These are phyloP conservation scores for Thalia dealbata DNA, from an alignment of 176 grass and related monocot genomes.

Conservation along the genomic window DNA sequence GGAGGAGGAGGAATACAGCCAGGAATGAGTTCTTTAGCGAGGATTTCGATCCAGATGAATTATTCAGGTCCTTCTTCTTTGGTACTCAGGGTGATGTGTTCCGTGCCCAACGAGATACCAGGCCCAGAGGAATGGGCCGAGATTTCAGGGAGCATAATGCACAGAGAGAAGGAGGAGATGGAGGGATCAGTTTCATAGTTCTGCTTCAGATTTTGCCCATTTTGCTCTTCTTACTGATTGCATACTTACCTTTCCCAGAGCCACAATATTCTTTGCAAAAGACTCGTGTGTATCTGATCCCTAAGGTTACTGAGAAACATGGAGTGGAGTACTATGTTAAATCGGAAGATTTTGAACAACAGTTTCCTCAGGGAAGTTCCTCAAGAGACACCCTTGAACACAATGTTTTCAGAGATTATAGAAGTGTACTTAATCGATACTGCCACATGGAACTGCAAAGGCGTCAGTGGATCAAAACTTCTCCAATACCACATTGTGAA, in stretches of 20 bases:
- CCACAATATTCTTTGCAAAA: slow-evolving; percentile 66
- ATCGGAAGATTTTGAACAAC: slow-evolving; percentile 67
- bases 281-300: slow-evolving; percentile 43
- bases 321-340: slow-evolving; percentile 74
- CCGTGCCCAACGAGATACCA: slow-evolving; percentile 25
- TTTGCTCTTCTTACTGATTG: slow-evolving; percentile 44
- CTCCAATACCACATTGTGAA: slow-evolving; percentile 74
- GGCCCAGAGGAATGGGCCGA: slow-evolving; percentile 34
- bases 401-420: slow-evolving; percentile 65
- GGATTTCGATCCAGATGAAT: slow-evolving; percentile 68
- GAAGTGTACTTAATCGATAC: slow-evolving; percentile 36
- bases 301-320: slow-evolving; percentile 49
- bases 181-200: slow-evolving; percentile 25
- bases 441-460: slow-evolving; percentile 60
- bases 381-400: slow-evolving; percentile 62
- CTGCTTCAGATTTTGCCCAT: slow-evolving; percentile 42
- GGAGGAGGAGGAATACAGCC: slow-evolving; percentile 30
- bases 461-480: slow-evolving; percentile 40
- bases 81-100: slow-evolving; percentile 48
- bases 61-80: slow-evolving; percentile 79
- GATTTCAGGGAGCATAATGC: slow-evolving; percentile 32
- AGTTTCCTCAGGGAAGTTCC: slow-evolving; percentile 45
- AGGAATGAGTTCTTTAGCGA: slow-evolving; percentile 56
- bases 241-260: slow-evolving; percentile 40
- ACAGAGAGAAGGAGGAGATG: slow-evolving; percentile 21